A percentile compares a stretch with the other conserved stretches of the same genome.
Evolutionary conservation across 352 stramenopile genomes (phyloP).

Genomic region (Thalassiosira livingstoniorum): DNA sequence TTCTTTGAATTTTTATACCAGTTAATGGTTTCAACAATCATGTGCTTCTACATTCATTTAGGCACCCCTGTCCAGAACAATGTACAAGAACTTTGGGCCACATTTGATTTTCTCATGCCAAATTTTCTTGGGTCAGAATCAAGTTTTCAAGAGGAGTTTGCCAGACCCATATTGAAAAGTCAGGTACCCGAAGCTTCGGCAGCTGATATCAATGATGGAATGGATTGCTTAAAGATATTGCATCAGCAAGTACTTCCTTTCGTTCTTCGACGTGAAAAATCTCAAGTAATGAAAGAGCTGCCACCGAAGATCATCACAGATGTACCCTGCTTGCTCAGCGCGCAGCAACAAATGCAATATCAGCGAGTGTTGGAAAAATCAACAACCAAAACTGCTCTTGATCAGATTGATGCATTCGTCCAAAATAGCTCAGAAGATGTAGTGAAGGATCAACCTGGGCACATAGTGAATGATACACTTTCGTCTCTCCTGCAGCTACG

Average conservation of each 20-base stretch:
- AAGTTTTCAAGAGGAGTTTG: constrained; percentile 81
- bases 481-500: constrained; percentile 88
- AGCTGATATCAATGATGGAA: constrained; percentile 77
- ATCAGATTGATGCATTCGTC: constrained; percentile 40
- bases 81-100: constrained; percentile 95
- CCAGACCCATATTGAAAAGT: constrained; percentile 79
- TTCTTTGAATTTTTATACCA: constrained; percentile 4
- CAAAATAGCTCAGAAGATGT: constrained; percentile 13
- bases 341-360: constrained; percentile 91
- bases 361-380: constrained; percentile 59
- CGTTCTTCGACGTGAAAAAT: constrained; percentile 96
- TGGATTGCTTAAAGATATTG: constrained; percentile 91
- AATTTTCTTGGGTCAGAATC: constrained; percentile 91
- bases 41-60: constrained; percentile 14
- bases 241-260: constrained; percentile 97
- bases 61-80: constrained; percentile 98
- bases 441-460: constrained; percentile 2
- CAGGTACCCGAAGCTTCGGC: constrained; percentile 67
- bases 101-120: constrained; percentile 98
- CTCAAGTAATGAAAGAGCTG: constrained; percentile 94
- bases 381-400: constrained; percentile 64
- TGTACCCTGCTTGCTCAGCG: constrained; percentile 90
- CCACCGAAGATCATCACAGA: constrained; percentile 97
- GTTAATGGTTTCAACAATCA: neutral
- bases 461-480: constrained; percentile 70